These are phyloP conservation scores for Tephrocybe sp. DNA, from an alignment of 768 basidiomycete species.

Conservation along the genomic window DNA sequence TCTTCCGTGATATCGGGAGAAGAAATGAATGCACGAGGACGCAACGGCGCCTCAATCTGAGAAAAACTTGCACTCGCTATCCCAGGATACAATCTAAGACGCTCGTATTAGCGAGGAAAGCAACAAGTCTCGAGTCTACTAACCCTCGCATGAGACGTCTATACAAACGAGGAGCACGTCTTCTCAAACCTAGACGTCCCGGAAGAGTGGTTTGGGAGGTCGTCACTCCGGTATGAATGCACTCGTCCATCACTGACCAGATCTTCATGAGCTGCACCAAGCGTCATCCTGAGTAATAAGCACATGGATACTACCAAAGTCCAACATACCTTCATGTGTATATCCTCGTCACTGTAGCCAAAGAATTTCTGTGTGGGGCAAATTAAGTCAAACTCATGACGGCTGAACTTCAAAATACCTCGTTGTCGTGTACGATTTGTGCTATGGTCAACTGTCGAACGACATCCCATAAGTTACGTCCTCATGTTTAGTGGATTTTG, in stretches of 20 bases:
- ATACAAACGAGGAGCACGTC: slow-evolving; percentile 89
- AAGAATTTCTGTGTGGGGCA: slow-evolving; percentile 49
- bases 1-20: slow-evolving; percentile 17
- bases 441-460: slow-evolving; percentile 81
- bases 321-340: slow-evolving; percentile 59
- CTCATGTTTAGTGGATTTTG: background rate
- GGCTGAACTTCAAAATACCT: slow-evolving; percentile 34
- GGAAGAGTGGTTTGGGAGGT: slow-evolving; percentile 78
- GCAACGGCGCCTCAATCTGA: slow-evolving; percentile 28
- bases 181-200: slow-evolving; percentile 74
- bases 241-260: slow-evolving; percentile 91
- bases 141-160: slow-evolving; percentile 87
- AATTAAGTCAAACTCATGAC: background rate
- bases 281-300: too few species aligned
- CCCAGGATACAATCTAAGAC: slow-evolving; percentile 47
- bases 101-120: background rate
- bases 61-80: slow-evolving; percentile 32
- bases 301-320: too few species aligned
- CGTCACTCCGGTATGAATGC: slow-evolving; percentile 83
- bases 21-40: slow-evolving; percentile 20
- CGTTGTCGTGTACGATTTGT: slow-evolving; percentile 92
- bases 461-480: slow-evolving; percentile 3
- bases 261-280: slow-evolving; percentile 59
- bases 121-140: slow-evolving; percentile 9
- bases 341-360: slow-evolving; percentile 71